phyloP scores from a whole-genome alignment of 225 moss, liverwort and hornwort genomes.

The Pseudisothecium myosuroides region DNA sequence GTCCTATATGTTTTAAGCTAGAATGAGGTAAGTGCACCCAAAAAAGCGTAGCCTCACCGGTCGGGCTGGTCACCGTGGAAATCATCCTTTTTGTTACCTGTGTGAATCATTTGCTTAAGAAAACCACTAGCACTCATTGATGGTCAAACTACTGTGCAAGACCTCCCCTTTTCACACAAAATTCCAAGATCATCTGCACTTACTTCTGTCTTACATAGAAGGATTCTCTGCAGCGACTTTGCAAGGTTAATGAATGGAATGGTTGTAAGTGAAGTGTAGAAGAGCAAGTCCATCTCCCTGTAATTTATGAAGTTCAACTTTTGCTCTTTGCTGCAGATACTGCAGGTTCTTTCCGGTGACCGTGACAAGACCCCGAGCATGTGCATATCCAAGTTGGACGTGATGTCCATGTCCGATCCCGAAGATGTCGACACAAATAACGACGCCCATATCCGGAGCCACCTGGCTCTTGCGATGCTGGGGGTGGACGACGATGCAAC shows the following conservation, averaged over 20 bases:
- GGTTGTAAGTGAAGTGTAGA: background rate
- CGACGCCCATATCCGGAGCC: slow-evolving; percentile 12
- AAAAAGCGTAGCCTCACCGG: no score
- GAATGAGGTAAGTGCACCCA: no score
- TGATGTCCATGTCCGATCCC: background rate
- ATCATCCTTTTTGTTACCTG: background rate
- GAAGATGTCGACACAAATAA: slow-evolving; percentile 6
- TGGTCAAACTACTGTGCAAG: background rate
- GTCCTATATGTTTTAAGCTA: no score
- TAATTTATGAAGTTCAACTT: no score
- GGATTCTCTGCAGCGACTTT: background rate
- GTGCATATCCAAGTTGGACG: background rate
- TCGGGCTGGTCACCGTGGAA: background rate
- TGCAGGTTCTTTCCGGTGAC: slow-evolving; percentile 21
- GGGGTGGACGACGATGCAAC: slow-evolving; percentile 46
- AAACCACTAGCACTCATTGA: no score
- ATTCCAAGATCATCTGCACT: background rate
- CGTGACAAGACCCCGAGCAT: background rate
- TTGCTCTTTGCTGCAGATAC: background rate
- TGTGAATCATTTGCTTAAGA: background rate
- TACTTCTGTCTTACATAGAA: no score
- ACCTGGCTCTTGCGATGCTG: slow-evolving; percentile 47
- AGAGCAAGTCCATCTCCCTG: background rate
- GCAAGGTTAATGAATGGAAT: background rate
- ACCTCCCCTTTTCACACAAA: background rate